A percentile compares a stretch with the other conserved stretches of the same genome.
These are phyloP conservation scores for Cutaneotrichosporon sp. DNA, from an alignment of 1,284 basidiomycete species.

Conservation along the genomic window DNA sequence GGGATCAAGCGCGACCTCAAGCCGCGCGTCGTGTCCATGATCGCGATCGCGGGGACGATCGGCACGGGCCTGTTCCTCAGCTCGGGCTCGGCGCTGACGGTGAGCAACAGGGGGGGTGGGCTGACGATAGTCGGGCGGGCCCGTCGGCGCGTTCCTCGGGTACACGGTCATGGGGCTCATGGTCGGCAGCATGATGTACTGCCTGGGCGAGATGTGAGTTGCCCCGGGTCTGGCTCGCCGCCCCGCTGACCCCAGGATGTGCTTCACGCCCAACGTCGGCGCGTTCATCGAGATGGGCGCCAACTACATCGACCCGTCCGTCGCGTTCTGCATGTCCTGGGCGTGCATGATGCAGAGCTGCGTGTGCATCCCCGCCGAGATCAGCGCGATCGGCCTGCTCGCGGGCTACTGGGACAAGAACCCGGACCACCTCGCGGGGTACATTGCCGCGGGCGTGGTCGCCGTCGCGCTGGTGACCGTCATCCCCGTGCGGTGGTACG, in stretches of 20 bases:
- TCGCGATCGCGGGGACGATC: conserved; percentile 51
- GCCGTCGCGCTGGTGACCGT: conserved; percentile 14
- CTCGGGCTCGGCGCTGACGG: conserved; percentile 6
- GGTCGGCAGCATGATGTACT: conserved; percentile 26
- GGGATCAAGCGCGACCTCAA: conserved; percentile 3
- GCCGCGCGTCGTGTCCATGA: conserved; percentile 17
- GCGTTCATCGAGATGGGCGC: conserved; percentile 28
- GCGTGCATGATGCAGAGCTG: conserved; percentile 67
- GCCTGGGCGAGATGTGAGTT: conserved; percentile 21
- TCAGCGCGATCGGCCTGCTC: conserved; percentile 62
- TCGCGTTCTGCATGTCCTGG: conserved; percentile 56
- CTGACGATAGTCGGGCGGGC: conserved; percentile 45
- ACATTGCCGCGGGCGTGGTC: conserved; percentile 20
- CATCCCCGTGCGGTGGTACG: conserved; percentile 32
- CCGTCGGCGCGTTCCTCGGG: conserved; percentile 48
- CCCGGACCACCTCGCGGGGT: conserved; percentile 15
- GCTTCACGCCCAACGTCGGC: conserved; percentile 27
- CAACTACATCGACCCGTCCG: conserved; percentile 61
- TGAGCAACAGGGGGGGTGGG: too few relatives aligned
- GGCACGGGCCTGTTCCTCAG: conserved; percentile 57
- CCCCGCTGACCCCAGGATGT: conserved; percentile 9
- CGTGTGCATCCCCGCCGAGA: conserved; percentile 59
- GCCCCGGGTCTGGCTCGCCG: too few relatives aligned
- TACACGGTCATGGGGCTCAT: conserved; percentile 30
- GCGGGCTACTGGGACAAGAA: conserved; percentile 71